Base-by-base conservation (phyloP, 2,329 filamentous ascomycete genomes). In the Magnaporthales sp. region DNA sequence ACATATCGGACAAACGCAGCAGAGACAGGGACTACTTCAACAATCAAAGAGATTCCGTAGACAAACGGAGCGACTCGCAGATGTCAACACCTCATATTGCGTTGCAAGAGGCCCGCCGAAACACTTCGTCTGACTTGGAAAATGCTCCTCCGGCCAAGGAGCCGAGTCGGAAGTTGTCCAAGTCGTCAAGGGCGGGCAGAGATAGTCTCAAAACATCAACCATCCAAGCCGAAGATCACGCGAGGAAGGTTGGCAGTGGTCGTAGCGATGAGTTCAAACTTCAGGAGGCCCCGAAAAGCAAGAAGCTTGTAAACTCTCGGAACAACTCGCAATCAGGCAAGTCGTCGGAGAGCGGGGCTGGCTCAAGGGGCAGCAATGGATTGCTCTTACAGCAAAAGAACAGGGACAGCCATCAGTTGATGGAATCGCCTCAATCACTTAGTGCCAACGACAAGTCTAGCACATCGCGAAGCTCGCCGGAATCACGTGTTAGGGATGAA, bases 51-150 rank as follows among this genome's bases (percentile, higher is more conserved):
- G 68, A 74, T 2, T 70, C 77, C 19, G 70, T 76, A 3, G 81
- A 85, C 65, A 83, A 78, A 70, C 81, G 80, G 63, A 73, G 73
- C 19, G 83, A 84, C 60, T 84, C 83, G 1, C 79, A 81, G 66
- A 75, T 80, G 68, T 85, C 88, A 2, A 93, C 91, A 19, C 92
- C 93, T n/a, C 93, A 97, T 73, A 96, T 96, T 72, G 91, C 92
- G 26, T 96, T 93, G 75, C 92, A 96, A 77, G 86, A 46, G 38
- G 38, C 87, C 1, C 86, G 91, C 61, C 83, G 87, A 68, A 78
- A 83, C 4, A 88, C 88, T n/a, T n/a, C n/a, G 0, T 86, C 87
- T 2, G 86, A 89, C 11, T 78, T 86, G 27, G 81, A 86, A 31
- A 84, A 83, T 27, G 54, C 63, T 51, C 79, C 82, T 1, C 80